Evolutionary conservation across 1,139 yeast species (phyloP), one percentile per base, ranked within the genome.

Genomic region (Scheffersomyces titani): DNA sequence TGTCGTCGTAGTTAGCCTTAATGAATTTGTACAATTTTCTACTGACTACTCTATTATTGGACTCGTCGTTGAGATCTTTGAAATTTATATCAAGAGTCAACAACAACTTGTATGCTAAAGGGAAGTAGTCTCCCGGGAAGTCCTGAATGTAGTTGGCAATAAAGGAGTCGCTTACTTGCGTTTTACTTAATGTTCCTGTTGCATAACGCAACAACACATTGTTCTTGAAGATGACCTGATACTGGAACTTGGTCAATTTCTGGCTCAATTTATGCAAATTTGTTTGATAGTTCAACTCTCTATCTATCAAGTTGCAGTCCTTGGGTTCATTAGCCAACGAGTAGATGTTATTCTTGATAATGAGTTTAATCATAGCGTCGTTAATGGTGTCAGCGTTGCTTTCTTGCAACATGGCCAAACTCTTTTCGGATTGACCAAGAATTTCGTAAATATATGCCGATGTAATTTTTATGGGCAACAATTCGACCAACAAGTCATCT

Each of bases 401-500:
- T 51, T 57, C 63, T 5, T 68, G 55, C 59, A 77, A 69, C 5
- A 87, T 73, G 2, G 70, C 64, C 52, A 72, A 60, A 2, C 92
- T 84, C 53, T 78, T 76, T 1, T 67, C 75, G 1, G 57, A 48
- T 9, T 83, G 70, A 6, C 87, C 88, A 44, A 73, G 67, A 13
- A 79, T 59, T 59, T 84, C 86, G 57, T 85, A 74, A 21, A 88
- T 84, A 66, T 84, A 92, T 0, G 97, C 89, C 36, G 83, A 82
- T 65, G 93, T 96, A 50, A 91, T 72, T 57, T 81, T 68, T 47
- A 90, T 88, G 19, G 96, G 93, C 18, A 82, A 78, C 30, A 86
- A 66, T 67, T 87, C 91, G 44, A 72, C 63, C 18, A 73, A 65
- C 62, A 75, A 71, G 52, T 80, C 84, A 3, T 74, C 77, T 47